Percentiles rank a stretch among this genome's conserved stretches.
These are phyloP conservation scores for Holtermannia corniformis DNA, from an alignment of 768 basidiomycete species.

Conservation along the genomic window DNA sequence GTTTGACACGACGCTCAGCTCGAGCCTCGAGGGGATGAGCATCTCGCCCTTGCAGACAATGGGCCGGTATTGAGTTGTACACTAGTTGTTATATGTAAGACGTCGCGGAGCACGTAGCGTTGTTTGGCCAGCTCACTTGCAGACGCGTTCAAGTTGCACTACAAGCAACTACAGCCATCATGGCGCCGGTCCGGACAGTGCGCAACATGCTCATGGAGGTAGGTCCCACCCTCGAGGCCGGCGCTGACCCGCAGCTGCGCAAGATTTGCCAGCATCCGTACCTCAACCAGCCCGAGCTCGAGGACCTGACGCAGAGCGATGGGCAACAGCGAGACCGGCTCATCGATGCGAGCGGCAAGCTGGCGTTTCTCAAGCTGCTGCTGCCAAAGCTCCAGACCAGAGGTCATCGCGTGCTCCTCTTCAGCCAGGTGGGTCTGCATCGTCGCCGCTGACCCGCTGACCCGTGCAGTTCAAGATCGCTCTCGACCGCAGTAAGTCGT, in stretches of 20 bases:
- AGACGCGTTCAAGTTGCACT: background rate
- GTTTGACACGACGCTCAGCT: constrained; percentile 17
- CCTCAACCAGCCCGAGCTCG: constrained; percentile 67
- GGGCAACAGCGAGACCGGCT: constrained; percentile 66
- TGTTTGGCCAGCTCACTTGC: background rate
- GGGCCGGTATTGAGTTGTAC: too few relatives aligned
- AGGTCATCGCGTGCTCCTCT: constrained; percentile 80
- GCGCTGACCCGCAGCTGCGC: constrained; percentile 16
- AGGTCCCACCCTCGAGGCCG: constrained; percentile 4
- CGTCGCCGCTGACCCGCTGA: background rate
- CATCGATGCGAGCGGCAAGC: constrained; percentile 74
- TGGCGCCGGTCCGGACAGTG: constrained; percentile 20
- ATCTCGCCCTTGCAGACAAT: constrained; percentile 17
- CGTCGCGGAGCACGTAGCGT: background rate
- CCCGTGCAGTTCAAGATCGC: background rate
- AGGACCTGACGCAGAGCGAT: constrained; percentile 54
- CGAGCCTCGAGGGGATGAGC: constrained; percentile 36
- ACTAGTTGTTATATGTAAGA: background rate
- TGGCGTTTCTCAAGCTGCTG: constrained; percentile 63
- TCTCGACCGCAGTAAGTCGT: background rate
- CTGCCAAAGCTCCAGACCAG: constrained; percentile 73
- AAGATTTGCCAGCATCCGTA: constrained; percentile 69
- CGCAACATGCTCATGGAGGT: constrained; percentile 37
- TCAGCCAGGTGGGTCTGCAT: constrained; percentile 63
- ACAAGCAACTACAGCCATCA: constrained; percentile 4